Base-by-base conservation (phyloP, 495 filamentous ascomycete genomes). In the Hypoxylon crocopeplum region DNA sequence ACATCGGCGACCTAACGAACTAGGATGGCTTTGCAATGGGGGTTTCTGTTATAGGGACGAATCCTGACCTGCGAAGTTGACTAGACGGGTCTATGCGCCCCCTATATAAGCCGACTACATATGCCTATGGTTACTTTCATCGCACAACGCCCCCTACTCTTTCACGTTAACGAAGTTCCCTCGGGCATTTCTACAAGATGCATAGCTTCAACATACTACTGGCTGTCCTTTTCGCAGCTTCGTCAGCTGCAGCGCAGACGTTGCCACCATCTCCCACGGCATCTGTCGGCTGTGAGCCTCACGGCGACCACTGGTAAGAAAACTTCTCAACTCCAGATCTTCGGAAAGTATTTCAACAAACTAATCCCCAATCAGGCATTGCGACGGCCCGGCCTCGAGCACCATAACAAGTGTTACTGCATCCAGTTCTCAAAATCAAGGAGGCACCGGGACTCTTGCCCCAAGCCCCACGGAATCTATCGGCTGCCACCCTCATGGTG, bases 301-400 rank as follows among this genome's bases (percentile, higher is more conserved):
- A 76, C 39, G 68, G 55, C 30, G 74, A 76, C 48, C 72, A 75
- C 58, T 76, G 73, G 74, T 44, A 8, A 40, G 40, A n/a, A n/a
- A n/a, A n/a, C 30, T 45, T 11, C 0, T 11, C 2, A 15, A 17
- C 13, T 7, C 53, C 7, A 19, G 15, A 15, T 24, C 20, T 46
- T 5, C 29, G 7, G 1, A 36, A 12, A 36, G 1, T 4, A 15
- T 34, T 7, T 0, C 2, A 24, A 5, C 5, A 21, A 11, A 36
- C 37, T 49, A 3, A 34, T 29, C 40, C 20, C 29, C 10, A 12
- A 30, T 20, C 19, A 72, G 72, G 70, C 59, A 75, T 54, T 73
- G 72, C 37, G 70, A 74, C 10, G 73, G 62, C 3, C 60, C 69
- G 2, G 52, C 57, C 7, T 56, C 62, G n/a, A 67, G 48, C 16